These are phyloP conservation scores for Hydnomerulius pinastri DNA, from an alignment of 768 basidiomycete genomes.

Conservation along the genomic window DNA sequence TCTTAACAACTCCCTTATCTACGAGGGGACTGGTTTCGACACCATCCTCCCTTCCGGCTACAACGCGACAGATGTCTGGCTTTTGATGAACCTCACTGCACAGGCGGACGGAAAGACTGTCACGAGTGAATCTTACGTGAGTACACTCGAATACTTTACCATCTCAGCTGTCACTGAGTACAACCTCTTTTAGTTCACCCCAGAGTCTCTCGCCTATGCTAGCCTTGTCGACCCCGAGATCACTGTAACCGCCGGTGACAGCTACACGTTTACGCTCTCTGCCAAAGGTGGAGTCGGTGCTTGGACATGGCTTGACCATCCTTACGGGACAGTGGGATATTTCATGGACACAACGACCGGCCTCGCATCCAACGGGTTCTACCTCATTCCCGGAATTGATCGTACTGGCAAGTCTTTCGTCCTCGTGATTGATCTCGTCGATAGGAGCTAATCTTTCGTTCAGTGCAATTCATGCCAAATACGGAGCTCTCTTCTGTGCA, in stretches of 20 bases:
- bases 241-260: slow-evolving; percentile 26
- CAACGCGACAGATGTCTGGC: slow-evolving; percentile 47
- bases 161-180: slow-evolving; percentile 8
- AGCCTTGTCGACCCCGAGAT: slow-evolving; percentile 55
- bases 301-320: slow-evolving; percentile 65
- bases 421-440: background rate
- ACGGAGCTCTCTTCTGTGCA: slow-evolving; percentile 39
- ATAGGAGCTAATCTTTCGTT: background rate
- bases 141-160: slow-evolving; percentile 14
- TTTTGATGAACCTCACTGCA: slow-evolving; percentile 52
- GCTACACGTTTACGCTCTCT: slow-evolving; percentile 52
- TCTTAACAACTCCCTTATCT: slow-evolving; percentile 52
- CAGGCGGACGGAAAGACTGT: slow-evolving; percentile 41
- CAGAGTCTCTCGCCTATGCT: slow-evolving; percentile 47
- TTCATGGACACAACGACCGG: slow-evolving; percentile 48
- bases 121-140: slow-evolving; percentile 54
- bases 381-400: slow-evolving; percentile 53
- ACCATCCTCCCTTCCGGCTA: slow-evolving; percentile 47
- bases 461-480: slow-evolving; percentile 46
- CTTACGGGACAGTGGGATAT: slow-evolving; percentile 51
- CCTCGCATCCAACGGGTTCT: slow-evolving; percentile 52
- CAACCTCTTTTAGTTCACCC: slow-evolving; percentile 45
- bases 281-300: slow-evolving; percentile 55
- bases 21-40: slow-evolving; percentile 40
- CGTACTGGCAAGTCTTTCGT: slow-evolving; percentile 44